These are phyloP conservation scores for Citrus cavaleriei DNA, from an alignment of 345 rosid species.

Conservation along the genomic window DNA sequence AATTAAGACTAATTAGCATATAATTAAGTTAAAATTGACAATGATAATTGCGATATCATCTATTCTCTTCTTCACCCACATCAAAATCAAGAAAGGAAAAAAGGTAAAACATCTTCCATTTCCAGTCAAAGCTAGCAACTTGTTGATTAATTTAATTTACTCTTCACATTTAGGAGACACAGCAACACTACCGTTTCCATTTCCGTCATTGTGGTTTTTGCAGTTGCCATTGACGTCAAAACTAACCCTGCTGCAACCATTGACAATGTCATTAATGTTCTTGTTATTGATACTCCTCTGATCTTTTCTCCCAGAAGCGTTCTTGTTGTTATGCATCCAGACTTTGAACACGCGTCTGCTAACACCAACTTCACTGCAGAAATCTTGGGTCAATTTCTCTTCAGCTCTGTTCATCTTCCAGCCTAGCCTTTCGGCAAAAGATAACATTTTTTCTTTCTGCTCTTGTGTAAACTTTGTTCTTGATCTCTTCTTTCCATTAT, in stretches of 20 bases:
- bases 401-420: conserved; percentile 65
- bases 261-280: neutral
- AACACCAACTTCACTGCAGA: conserved; percentile 63
- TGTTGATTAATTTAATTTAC: neutral
- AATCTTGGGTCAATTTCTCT: conserved; percentile 42
- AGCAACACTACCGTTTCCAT: conserved; percentile 14
- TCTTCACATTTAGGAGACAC: conserved; percentile 12
- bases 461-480: conserved; percentile 68
- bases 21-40: neutral
- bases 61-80: conserved; percentile 1
- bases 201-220: conserved; percentile 3
- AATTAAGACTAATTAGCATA: conserved; percentile 13
- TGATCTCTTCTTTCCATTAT: conserved; percentile 40
- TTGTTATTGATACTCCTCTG: neutral
- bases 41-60: conserved; percentile 9
- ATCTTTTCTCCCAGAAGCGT: conserved; percentile 35
- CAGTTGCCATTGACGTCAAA: conserved; percentile 6
- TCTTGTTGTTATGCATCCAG: conserved; percentile 85
- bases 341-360: conserved; percentile 69
- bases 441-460: conserved; percentile 67
- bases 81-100: neutral
- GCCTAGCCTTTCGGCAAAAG: conserved; percentile 64
- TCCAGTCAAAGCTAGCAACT: neutral
- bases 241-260: neutral
- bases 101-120: neutral